Base-by-base conservation (phyloP, 2,329 filamentous ascomycete genomes). In the Dichotomopilus funicola region DNA sequence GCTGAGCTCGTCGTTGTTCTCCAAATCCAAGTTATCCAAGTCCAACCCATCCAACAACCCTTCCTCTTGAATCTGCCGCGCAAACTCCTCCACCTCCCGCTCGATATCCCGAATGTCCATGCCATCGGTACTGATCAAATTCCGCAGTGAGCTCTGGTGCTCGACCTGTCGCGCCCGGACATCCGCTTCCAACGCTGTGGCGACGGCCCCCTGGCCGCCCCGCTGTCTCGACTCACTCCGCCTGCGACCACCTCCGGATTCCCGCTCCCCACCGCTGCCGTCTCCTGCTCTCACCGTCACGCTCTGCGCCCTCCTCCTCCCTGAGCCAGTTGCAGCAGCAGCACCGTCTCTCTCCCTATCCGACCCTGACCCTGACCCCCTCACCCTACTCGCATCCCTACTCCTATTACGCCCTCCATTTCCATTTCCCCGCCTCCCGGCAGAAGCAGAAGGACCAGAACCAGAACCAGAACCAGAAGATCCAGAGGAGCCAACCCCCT, bases 11-110 rank as follows among this genome's bases (percentile, higher is more conserved):
- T 96, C 91, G 67, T 96, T 90, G 65, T 91, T 88, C 49, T 77
- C 82, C 12, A 90, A 78, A 59, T 92, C 91, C 53, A 96, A 84
- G 61, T 91, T 91, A 64, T 94, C 88, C 54, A 96, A 74, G 67
- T 96, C 91, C 47, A 96, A 83, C 13, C 90, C 91, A 64, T 96
- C 89, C 37, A 96, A 72, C 19, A 96, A 73, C 0, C 92, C 91
- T 66, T 96, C 68, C 58, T 70, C 68, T 54, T 70, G 67, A 35
- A 70, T 96, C 67, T 95, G 90, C 44, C 89, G 82, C 62, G 95
- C 81, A 64, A 96, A 95, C 58, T 94, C 90, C 62, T 94, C 82
- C 57, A 96, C 95, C 67, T 96, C 91, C 58, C 88, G 83, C 67
- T 96, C 88, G 64, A 95, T 86, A 62, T 92, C 87, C 19, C 83